phyloP scores from a whole-genome alignment of 306 rosid species.

The Cicer chorassanicum region DNA sequence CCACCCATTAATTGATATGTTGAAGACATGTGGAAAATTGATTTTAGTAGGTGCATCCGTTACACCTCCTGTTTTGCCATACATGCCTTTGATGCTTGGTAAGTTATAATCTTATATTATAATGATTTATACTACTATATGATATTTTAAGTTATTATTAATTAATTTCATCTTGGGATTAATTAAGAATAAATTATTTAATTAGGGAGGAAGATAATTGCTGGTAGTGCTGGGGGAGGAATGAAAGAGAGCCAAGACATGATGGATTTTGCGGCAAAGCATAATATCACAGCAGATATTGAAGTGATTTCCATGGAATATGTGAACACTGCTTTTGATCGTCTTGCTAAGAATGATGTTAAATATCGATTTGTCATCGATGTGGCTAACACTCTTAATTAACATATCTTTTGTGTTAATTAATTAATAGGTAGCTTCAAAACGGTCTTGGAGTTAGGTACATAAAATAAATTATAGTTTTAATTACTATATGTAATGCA shows the following conservation, averaged over 20 bases:
- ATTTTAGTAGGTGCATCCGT: slow-evolving; percentile 51
- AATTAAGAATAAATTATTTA: not conserved
- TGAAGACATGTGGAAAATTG: slow-evolving; percentile 48
- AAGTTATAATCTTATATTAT: not conserved
- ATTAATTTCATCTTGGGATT: not conserved
- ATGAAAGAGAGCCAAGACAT: slow-evolving; percentile 49
- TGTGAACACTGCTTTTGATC: slow-evolving; percentile 42
- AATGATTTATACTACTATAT: not conserved
- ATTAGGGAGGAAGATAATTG: slow-evolving; percentile 47
- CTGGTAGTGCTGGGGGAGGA: slow-evolving; percentile 49
- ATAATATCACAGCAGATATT: slow-evolving; percentile 44
- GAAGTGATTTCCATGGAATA: slow-evolving; percentile 51
- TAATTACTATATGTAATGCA: not conserved
- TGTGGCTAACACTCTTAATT: slow-evolving; percentile 41
- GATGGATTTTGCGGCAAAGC: slow-evolving; percentile 50
- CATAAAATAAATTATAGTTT: too few relatives aligned
- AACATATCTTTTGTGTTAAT: not conserved
- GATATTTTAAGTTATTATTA: not conserved
- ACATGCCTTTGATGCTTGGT: slow-evolving; percentile 45
- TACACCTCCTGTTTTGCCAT: slow-evolving; percentile 47
- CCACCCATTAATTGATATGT: slow-evolving; percentile 7
- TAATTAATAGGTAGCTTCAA: not conserved
- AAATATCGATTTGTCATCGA: slow-evolving; percentile 55
- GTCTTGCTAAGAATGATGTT: slow-evolving; percentile 47
- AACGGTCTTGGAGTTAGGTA: too few relatives aligned